Percentiles rank a stretch among this genome's conserved stretches.
Evolutionary conservation across 2,329 filamentous ascomycete species (phyloP).

Genomic region (Trichoderma sp.): DNA sequence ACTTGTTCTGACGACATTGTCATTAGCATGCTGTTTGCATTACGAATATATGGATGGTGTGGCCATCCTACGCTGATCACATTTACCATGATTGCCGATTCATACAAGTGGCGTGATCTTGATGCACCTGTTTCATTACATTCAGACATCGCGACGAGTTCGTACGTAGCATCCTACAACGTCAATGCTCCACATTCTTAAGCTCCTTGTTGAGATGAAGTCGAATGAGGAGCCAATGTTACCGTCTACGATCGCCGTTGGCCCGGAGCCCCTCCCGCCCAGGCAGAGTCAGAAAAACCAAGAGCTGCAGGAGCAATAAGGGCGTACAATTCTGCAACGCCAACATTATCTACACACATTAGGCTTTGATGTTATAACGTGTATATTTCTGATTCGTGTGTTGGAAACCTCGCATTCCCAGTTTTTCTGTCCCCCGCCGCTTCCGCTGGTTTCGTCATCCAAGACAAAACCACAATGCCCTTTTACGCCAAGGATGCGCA

Average conservation of each 20-base stretch:
- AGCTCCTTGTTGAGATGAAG: not conserved
- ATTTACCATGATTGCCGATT: not conserved
- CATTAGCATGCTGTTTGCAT: not conserved
- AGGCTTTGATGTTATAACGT: not conserved
- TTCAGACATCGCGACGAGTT: not conserved
- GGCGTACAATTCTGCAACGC: not conserved
- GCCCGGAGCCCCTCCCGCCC: not conserved
- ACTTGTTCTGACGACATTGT: too few species aligned
- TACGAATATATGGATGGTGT: too few species aligned
- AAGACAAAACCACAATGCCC: not conserved
- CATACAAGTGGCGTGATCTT: not conserved
- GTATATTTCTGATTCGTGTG: not conserved
- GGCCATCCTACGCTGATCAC: too few species aligned
- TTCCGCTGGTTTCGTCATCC: not conserved
- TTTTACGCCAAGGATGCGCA: not conserved
- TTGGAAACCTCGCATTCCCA: not conserved
- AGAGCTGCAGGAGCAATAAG: not conserved
- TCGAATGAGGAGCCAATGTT: not conserved
- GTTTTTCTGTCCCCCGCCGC: not conserved
- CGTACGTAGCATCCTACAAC: not conserved
- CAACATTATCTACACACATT: not conserved
- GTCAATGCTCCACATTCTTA: not conserved
- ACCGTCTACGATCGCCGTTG: not conserved
- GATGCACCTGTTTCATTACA: not conserved
- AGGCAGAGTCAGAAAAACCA: not conserved